These are phyloP conservation scores for Phyllosticta capitalensis DNA, from an alignment of 2,329 filamentous ascomycete species.

Conservation along the genomic window DNA sequence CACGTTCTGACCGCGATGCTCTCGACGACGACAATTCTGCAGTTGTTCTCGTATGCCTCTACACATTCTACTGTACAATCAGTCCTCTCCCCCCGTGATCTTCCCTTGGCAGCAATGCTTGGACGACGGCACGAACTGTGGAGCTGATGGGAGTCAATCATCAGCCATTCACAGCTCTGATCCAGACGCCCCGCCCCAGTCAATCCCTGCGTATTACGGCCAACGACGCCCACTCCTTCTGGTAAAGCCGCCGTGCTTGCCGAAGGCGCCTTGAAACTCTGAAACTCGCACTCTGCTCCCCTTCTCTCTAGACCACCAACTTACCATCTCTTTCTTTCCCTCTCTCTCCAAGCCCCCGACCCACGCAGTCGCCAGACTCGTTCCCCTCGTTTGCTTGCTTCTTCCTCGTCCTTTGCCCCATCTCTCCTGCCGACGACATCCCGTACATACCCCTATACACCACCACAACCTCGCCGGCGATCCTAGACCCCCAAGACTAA, in stretches of 20 bases:
- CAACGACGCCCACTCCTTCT: neutral
- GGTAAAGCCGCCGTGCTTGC: neutral
- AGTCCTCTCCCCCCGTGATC: neutral
- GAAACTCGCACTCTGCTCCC: conserved; percentile 3
- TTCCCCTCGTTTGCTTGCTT: conserved; percentile 12
- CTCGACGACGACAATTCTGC: neutral
- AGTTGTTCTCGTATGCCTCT: no score
- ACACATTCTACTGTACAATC: neutral
- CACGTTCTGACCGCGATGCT: neutral
- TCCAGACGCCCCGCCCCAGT: neutral
- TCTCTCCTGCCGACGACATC: conserved; percentile 8
- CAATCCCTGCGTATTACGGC: neutral
- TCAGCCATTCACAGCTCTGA: neutral
- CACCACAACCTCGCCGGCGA: conserved; percentile 15
- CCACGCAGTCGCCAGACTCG: neutral
- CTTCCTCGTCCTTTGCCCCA: conserved; percentile 9
- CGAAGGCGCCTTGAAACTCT: neutral
- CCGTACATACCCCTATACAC: conserved; percentile 1
- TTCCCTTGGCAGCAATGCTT: neutral
- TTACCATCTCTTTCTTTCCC: conserved; percentile 11
- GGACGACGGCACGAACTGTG: neutral
- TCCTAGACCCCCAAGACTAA: neutral
- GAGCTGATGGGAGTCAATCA: neutral
- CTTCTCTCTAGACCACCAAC: conserved; percentile 14
- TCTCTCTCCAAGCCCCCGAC: conserved; percentile 11